phyloP scores from a whole-genome alignment of 108 stramenopile species.

The Bacterosira constricta region DNA sequence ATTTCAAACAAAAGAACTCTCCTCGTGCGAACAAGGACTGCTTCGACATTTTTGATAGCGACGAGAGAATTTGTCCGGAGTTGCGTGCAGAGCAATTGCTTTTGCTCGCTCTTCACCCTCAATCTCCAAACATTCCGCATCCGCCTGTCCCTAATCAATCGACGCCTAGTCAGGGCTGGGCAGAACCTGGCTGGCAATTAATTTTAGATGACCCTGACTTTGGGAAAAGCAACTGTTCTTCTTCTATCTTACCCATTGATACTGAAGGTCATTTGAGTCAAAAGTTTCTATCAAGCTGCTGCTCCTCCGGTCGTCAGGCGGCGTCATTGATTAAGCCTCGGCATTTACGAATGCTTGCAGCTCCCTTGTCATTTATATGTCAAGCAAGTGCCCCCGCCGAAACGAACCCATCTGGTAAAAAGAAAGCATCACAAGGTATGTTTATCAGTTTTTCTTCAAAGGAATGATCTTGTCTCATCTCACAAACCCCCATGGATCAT shows the following conservation, averaged over 20 bases:
- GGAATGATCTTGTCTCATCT: neutral
- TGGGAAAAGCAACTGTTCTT: slow-evolving; percentile 1
- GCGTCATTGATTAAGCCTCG: slow-evolving; percentile 27
- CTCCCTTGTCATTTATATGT: slow-evolving; percentile 18
- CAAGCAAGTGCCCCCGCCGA: slow-evolving; percentile 28
- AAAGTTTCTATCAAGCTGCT: slow-evolving; percentile 25
- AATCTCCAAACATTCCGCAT: slow-evolving; percentile 8
- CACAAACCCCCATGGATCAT: neutral
- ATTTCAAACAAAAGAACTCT: slow-evolving; percentile 2
- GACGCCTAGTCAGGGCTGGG: slow-evolving; percentile 6
- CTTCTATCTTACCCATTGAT: slow-evolving; percentile 31
- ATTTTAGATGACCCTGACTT: slow-evolving; percentile 12
- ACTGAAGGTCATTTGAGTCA: slow-evolving; percentile 19
- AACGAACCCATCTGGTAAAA: neutral
- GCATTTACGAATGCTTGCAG: slow-evolving; percentile 29
- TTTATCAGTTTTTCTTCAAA: neutral
- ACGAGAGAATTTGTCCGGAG: slow-evolving; percentile 2
- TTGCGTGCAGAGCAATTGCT: slow-evolving; percentile 38
- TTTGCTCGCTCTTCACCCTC: slow-evolving; percentile 36
- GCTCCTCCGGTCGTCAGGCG: slow-evolving; percentile 36
- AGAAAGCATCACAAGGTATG: slow-evolving; percentile 8
- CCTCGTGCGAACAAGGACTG: neutral
- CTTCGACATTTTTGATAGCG: slow-evolving; percentile 18
- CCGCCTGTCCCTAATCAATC: slow-evolving; percentile 2
- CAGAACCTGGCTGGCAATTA: slow-evolving; percentile 43